Evolutionary conservation across 257 asterid species (phyloP).

Genomic region (Solanum etuberosum): DNA sequence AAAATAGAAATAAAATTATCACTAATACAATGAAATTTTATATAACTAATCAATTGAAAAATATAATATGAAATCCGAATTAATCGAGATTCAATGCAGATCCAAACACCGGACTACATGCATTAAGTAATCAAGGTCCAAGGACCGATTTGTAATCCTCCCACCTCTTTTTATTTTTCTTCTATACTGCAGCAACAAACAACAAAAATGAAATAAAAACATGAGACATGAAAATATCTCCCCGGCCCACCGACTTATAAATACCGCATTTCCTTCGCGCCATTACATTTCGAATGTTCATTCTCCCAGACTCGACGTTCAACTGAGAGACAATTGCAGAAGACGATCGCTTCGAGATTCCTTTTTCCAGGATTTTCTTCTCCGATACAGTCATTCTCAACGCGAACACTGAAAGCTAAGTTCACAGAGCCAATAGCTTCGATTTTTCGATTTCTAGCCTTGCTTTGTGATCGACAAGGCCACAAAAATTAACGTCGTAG

Average conservation of each 20-base stretch:
- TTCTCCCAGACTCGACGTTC: neutral
- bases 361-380: constrained; percentile 4
- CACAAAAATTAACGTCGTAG: neutral
- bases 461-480: neutral
- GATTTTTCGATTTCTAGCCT: neutral
- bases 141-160: neutral
- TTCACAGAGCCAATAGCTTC: neutral
- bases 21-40: too few species aligned
- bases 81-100: too few species aligned
- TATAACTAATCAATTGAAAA: too few species aligned
- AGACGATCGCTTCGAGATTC: neutral
- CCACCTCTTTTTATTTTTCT: neutral
- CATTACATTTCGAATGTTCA: constrained; percentile 11
- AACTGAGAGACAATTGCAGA: neutral
- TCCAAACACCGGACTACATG: neutral
- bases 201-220: neutral
- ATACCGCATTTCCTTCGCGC: constrained; percentile 26
- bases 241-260: constrained; percentile 5
- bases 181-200: neutral
- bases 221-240: neutral
- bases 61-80: too few species aligned
- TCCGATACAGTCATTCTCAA: neutral
- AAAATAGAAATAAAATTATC: neutral
- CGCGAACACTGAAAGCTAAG: neutral
- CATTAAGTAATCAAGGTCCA: neutral